These are phyloP conservation scores for Colletotrichum sidae DNA, from an alignment of 2,329 filamentous ascomycete genomes.

Conservation along the genomic window DNA sequence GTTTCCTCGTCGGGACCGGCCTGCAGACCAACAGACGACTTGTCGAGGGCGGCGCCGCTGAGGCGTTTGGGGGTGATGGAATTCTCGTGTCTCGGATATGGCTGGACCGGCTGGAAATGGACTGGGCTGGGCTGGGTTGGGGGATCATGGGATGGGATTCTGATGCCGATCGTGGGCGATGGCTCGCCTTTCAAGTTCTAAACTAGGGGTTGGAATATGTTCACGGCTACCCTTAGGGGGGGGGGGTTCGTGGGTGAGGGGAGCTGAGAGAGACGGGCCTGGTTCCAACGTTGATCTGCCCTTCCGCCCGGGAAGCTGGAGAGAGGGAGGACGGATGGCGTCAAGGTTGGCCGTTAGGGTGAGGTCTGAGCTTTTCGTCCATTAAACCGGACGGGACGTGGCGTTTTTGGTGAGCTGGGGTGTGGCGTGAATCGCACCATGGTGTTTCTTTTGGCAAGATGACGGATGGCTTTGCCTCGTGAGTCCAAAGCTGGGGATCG, in stretches of 20 bases:
- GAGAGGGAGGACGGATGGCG: slow-evolving; percentile 8
- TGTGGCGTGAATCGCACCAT: not conserved
- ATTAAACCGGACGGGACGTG: too few relatives aligned
- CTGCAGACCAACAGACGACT: slow-evolving; percentile 1
- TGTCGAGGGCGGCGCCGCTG: not conserved
- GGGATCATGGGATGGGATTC: not conserved
- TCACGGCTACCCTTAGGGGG: not conserved
- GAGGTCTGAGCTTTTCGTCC: slow-evolving; percentile 11
- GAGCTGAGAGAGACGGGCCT: not conserved
- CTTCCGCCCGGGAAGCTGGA: slow-evolving; percentile 12
- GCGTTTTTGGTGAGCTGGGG: too few relatives aligned
- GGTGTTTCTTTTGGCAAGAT: too few relatives aligned
- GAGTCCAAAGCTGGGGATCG: too few relatives aligned
- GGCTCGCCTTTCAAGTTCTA: too few relatives aligned
- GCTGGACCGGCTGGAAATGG: not conserved
- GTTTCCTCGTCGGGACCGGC: slow-evolving; percentile 15
- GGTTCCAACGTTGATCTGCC: slow-evolving; percentile 2
- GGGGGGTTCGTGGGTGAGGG: not conserved
- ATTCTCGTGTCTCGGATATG: slow-evolving; percentile 17
- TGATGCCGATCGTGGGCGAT: not conserved
- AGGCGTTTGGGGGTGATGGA: slow-evolving; percentile 8
- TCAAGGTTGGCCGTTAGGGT: slow-evolving; percentile 7
- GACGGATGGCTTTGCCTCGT: too few relatives aligned
- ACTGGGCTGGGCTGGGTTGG: not conserved
- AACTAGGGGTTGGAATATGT: not conserved